phyloP scores from a whole-genome alignment of 78 protist genomes.

The Blattamonas nauphoetae region DNA sequence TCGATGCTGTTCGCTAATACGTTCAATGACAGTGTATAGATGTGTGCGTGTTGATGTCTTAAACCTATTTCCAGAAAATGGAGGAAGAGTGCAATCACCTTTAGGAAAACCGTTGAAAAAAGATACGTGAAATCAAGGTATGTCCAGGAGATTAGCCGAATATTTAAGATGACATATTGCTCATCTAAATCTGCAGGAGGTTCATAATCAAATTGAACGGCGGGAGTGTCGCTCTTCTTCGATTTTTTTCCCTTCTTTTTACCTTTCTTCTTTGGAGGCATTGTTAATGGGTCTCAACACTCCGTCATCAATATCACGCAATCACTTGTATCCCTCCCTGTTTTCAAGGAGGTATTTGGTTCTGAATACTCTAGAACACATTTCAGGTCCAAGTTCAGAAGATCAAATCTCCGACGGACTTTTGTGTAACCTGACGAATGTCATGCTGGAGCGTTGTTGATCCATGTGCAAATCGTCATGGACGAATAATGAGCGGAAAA shows the following conservation, averaged over 20 bases:
- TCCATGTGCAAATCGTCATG: no score
- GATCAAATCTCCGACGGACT: no score
- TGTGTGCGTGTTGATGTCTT: background rate
- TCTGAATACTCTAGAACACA: no score
- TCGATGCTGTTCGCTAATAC: background rate
- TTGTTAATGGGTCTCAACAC: no score
- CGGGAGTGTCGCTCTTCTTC: background rate
- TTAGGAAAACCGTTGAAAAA: no score
- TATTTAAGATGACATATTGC: background rate
- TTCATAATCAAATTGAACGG: background rate
- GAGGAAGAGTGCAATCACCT: background rate
- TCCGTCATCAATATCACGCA: no score
- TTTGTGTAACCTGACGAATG: no score
- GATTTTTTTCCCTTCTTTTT: background rate
- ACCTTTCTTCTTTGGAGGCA: background rate
- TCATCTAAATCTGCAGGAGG: background rate
- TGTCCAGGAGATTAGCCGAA: background rate
- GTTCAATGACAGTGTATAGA: background rate
- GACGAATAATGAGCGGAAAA: no score
- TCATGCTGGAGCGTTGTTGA: no score
- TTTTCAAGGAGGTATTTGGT: no score
- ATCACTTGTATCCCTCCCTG: no score
- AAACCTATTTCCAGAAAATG: background rate
- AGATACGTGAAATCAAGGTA: background rate
- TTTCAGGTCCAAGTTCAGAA: no score